Base-by-base conservation (phyloP, 164 flowering plant genomes). In the Amborella trichopoda region DNA sequence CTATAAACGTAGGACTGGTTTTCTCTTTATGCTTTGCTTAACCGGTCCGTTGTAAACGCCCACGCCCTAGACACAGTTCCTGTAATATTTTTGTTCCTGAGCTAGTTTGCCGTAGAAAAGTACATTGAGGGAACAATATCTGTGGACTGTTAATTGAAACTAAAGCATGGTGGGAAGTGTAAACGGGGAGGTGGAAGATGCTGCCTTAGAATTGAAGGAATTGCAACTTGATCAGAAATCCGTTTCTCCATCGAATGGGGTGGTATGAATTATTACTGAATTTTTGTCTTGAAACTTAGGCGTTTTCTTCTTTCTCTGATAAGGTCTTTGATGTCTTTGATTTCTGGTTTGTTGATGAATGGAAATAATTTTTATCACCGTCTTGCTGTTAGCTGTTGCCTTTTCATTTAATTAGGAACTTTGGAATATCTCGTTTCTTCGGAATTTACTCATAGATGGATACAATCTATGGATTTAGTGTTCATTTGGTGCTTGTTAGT, bases 111-210 rank as follows among this genome's bases (percentile, higher is more conserved):
- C n/a, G n/a, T n/a, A n/a, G n/a, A n/a, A n/a, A n/a, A n/a, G n/a
- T n/a, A n/a, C n/a, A n/a, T n/a, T n/a, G n/a, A n/a, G n/a, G n/a
- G n/a, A n/a, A n/a, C n/a, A n/a, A n/a, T n/a, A n/a, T n/a, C n/a
- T n/a, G n/a, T n/a, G n/a, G n/a, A n/a, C n/a, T n/a, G n/a, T n/a
- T n/a, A n/a, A n/a, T n/a, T n/a, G n/a, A n/a, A n/a, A n/a, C n/a
- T n/a, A n/a, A n/a, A 44, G 17, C 21, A 53, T 53, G 56, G 42
- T 23, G 21, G 49, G 56, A 49, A 33, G 33, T 43, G 49, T 30
- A 10, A 27, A 22, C 2, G 56, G 20, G 13, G 49, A n/a, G 11
- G 56, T 41, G 23, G 40, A 6, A 27, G 47, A 23, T 38, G 38
- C 24, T 52, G 14, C 48, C 24, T 10, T 3, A 10, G 40, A 44